Base-by-base conservation (phyloP, 2,329 filamentous ascomycete genomes). In the Pseudogymnoascus sp. region DNA sequence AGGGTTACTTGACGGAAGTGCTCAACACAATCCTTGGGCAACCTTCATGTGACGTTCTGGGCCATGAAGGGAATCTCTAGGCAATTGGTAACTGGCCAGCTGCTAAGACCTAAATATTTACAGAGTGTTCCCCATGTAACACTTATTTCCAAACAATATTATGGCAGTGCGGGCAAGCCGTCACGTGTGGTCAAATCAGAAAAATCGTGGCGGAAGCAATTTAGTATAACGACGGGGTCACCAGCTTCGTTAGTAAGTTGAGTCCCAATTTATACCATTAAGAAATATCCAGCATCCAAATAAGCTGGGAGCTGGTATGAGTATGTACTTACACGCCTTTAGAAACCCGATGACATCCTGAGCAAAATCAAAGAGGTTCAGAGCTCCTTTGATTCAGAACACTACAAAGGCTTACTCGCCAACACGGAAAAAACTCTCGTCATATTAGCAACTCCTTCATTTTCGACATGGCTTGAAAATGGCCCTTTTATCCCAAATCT, bases 371-470 rank as follows among this genome's bases (percentile, higher is more conserved):
- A 20, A 35, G 47, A 54, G 16, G 47, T 54, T 33, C 47, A 54
- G 16, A 54, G 25, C 14, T 54, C 47, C n/a, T 54, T 54, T 20
- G 47, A 54, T 54, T 54, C 47, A 11, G 28, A 54, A 14, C n/a
- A 35, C 7, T 35, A 54, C 28, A 54, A 18, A 12, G 28, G 12
- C 20, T 54, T 54, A 54, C 47, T 35, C 47, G 47, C 16, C 28
- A 54, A 54, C 14, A 54, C 47, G 25, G 47, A 54, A 18, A 54
- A 39, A 30, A 58, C 66, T 37, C 12, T 74, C 9, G 65, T 74
- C 4, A 66, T 74, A 9, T 63, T 74, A n/a, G 67, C 68, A 18
- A 74, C 72, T 7, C 71, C 71, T 28, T 63, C 61, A 37, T 71
- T 71, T 61, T 64, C 69, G 16, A 60, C 58, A 14, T 69, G 70